Conservation (phyloP, 2,329 filamentous ascomycete species). For the Cryoendolithus antarcticus region DNA sequence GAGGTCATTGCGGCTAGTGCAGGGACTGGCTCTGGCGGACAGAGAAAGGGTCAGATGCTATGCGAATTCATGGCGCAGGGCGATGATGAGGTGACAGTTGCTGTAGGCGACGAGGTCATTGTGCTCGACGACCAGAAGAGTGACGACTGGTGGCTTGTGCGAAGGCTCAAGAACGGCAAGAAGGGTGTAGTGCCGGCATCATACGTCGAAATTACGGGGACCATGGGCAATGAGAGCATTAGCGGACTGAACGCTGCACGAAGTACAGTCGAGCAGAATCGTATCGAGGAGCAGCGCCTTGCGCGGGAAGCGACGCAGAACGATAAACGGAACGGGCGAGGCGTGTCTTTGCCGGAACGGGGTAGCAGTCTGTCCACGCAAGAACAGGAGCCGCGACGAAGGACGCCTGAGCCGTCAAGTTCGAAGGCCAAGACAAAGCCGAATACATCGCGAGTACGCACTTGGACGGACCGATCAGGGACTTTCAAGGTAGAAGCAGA, state of each 20-base stretch:
- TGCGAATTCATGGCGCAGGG: slow-evolving; percentile 97
- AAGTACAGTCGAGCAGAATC: slow-evolving; percentile 65
- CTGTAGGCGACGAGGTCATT: slow-evolving; percentile 78
- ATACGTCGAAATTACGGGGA: slow-evolving; percentile 80
- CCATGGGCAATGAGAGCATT: slow-evolving; percentile 39
- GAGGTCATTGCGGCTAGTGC: slow-evolving; percentile 77
- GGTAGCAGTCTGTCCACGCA: slow-evolving; percentile 67
- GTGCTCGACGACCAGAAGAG: slow-evolving; percentile 83
- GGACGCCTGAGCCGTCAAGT: no score
- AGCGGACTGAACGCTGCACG: slow-evolving; percentile 47
- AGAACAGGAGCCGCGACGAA: slow-evolving; percentile 37
- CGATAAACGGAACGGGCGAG: slow-evolving; percentile 50
- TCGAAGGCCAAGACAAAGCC: slow-evolving; percentile 58
- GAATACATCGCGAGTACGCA: slow-evolving; percentile 68
- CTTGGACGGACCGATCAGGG: slow-evolving; percentile 89
- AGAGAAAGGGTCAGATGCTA: slow-evolving; percentile 71
- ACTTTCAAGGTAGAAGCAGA: slow-evolving; percentile 97
- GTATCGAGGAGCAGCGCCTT: slow-evolving; percentile 68
- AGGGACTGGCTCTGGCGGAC: slow-evolving; percentile 37
- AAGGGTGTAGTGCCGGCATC: slow-evolving; percentile 94
- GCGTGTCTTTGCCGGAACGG: slow-evolving; percentile 63
- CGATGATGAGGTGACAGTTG: slow-evolving; percentile 90
- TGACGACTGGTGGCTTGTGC: slow-evolving; percentile 97
- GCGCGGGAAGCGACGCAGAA: slow-evolving; percentile 66
- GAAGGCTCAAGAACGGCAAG: slow-evolving; percentile 77